Evolutionary conservation across 2,329 filamentous ascomycete species (phyloP).

Genomic region (Colletotrichum eleusines): DNA sequence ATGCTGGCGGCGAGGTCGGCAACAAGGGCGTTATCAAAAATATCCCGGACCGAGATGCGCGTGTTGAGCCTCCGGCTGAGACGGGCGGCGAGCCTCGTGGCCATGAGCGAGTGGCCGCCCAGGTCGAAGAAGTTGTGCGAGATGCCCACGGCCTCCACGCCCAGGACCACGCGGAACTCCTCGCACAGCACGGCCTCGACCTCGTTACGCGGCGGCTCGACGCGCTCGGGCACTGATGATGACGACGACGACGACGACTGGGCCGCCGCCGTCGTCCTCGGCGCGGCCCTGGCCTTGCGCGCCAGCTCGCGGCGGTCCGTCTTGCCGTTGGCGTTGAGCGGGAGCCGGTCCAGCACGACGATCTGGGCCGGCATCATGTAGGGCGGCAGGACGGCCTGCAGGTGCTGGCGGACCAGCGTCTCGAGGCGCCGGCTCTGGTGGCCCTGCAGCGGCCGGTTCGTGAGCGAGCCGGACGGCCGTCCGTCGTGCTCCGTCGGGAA

Average conservation of each 20-base stretch:
- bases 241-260: no score
- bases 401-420: not conserved
- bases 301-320: constrained; percentile 40
- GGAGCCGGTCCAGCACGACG: constrained; percentile 45
- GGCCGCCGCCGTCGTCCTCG: not conserved
- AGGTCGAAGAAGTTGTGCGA: constrained; percentile 42
- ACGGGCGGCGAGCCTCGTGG: constrained; percentile 21
- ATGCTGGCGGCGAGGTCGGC: constrained; percentile 21
- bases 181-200: constrained; percentile 38
- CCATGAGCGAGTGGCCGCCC: constrained; percentile 41
- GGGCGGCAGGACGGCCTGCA: constrained; percentile 42
- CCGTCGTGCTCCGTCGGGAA: constrained; percentile 17
- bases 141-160: constrained; percentile 29
- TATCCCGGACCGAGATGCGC: constrained; percentile 27
- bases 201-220: constrained; percentile 22
- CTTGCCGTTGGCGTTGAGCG: constrained; percentile 46
- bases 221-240: not conserved
- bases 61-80: constrained; percentile 25
- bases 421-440: constrained; percentile 3
- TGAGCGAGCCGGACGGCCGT: not conserved
- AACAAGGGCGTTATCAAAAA: constrained; percentile 32
- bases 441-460: constrained; percentile 9
- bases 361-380: constrained; percentile 48
- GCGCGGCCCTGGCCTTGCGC: constrained; percentile 39
- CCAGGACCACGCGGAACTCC: constrained; percentile 26